A percentile compares a stretch with the other conserved stretches of the same genome.
phyloP scores from a whole-genome alignment of 2,329 filamentous ascomycete species.

The Neobulgaria alba region DNA sequence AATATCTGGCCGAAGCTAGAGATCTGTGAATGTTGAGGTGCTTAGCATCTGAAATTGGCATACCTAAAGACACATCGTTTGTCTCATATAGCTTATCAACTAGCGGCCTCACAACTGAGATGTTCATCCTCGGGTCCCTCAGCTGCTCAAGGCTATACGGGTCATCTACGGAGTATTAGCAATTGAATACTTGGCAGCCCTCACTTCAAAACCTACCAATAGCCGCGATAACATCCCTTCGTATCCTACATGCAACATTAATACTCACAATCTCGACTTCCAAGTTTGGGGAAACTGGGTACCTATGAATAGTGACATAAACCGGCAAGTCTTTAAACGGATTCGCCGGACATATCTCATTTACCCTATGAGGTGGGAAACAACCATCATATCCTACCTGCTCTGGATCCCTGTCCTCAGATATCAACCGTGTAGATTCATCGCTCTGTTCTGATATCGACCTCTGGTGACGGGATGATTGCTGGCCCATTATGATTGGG shows the following conservation, averaged over 20 bases:
- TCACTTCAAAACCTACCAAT: slow-evolving; percentile 42
- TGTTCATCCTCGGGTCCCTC: slow-evolving; percentile 70
- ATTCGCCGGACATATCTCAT: slow-evolving; percentile 22
- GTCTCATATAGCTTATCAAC: slow-evolving; percentile 77
- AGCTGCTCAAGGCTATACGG: slow-evolving; percentile 67
- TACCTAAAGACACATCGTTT: slow-evolving; percentile 70
- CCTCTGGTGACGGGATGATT: not conserved
- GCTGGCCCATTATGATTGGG: not conserved
- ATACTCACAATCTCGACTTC: too few relatives aligned
- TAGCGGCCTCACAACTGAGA: slow-evolving; percentile 63
- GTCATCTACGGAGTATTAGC: slow-evolving; percentile 45
- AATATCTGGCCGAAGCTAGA: too few relatives aligned
- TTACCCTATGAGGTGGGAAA: slow-evolving; percentile 20
- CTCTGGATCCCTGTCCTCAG: slow-evolving; percentile 13
- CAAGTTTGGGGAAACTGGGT: not conserved
- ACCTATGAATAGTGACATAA: slow-evolving; percentile 69
- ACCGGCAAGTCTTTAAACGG: slow-evolving; percentile 47
- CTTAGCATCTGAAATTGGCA: too few relatives aligned
- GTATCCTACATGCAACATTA: slow-evolving; percentile 34
- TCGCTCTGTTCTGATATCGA: not conserved
- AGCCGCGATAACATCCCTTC: slow-evolving; percentile 53
- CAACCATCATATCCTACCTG: slow-evolving; percentile 19
- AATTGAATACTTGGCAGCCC: too few relatives aligned
- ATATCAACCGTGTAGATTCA: not conserved
- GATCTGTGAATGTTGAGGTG: too few relatives aligned